These are phyloP conservation scores for Erythrobasidium hasegawianum DNA, from an alignment of 1,284 basidiomycete genomes.

Conservation along the genomic window DNA sequence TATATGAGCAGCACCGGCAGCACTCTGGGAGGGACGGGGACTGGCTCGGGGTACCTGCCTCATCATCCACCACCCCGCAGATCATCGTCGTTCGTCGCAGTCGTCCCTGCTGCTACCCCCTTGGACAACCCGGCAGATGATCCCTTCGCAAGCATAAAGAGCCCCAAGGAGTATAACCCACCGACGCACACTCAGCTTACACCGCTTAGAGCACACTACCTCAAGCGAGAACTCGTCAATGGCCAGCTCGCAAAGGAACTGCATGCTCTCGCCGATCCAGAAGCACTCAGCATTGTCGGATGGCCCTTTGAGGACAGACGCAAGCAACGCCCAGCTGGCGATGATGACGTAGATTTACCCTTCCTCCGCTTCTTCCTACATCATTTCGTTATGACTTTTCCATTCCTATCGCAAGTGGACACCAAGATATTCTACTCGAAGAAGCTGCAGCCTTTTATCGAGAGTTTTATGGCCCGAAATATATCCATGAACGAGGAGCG, in stretches of 20 bases:
- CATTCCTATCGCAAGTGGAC: constrained; percentile 73
- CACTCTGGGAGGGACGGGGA: too few relatives aligned
- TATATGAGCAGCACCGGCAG: too few relatives aligned
- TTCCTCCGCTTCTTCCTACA: constrained; percentile 82
- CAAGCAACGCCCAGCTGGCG: constrained; percentile 3
- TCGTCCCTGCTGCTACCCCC: background rate
- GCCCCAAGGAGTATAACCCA: constrained; percentile 55
- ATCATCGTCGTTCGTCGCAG: background rate
- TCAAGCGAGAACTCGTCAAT: constrained; percentile 88
- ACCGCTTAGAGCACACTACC: constrained; percentile 84
- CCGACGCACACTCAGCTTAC: constrained; percentile 58
- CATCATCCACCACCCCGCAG: background rate
- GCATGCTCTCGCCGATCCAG: constrained; percentile 61
- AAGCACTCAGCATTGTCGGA: constrained; percentile 78
- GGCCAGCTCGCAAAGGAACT: constrained; percentile 78
- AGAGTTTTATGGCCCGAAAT: constrained; percentile 72
- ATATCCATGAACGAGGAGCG: constrained; percentile 63
- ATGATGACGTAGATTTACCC: constrained; percentile 61
- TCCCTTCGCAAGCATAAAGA: background rate
- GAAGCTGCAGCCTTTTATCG: constrained; percentile 88
- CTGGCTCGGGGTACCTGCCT: background rate
- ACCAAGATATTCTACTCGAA: constrained; percentile 83
- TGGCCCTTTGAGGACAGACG: constrained; percentile 60
- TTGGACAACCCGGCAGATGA: background rate
- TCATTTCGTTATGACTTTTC: constrained; percentile 86